A percentile compares a stretch with the other conserved stretches of the same genome.
phyloP scores from a whole-genome alignment of 768 basidiomycete genomes.

The Candolleomyces eurysporus region DNA sequence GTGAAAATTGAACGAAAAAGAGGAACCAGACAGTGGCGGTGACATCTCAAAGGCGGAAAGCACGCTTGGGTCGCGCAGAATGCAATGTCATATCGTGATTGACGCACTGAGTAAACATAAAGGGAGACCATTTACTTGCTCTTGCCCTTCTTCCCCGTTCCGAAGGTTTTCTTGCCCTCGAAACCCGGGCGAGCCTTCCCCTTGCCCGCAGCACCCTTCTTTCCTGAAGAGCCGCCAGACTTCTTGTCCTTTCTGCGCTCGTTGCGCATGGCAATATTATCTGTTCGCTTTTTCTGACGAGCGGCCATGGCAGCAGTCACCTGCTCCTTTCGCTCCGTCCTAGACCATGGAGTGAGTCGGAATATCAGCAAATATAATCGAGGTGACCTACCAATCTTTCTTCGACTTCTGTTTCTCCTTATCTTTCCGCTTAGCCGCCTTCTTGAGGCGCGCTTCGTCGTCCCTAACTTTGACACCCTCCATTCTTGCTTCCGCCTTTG shows the following conservation, averaged over 20 bases:
- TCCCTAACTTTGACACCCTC: conserved; percentile 92
- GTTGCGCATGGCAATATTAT: conserved; percentile 85
- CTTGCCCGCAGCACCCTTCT: conserved; percentile 25
- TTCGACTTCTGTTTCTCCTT: conserved; percentile 85
- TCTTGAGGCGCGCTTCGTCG: conserved; percentile 82
- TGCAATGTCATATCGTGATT: too few relatives aligned
- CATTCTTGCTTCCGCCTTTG: conserved; percentile 82
- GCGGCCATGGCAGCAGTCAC: conserved; percentile 73
- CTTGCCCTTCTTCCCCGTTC: conserved; percentile 46
- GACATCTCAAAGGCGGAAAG: too few relatives aligned
- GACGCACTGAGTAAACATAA: neutral
- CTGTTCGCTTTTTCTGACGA: conserved; percentile 84
- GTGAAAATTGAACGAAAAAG: too few relatives aligned
- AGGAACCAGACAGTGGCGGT: too few relatives aligned
- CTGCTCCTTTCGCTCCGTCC: conserved; percentile 87
- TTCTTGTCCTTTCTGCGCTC: conserved; percentile 72
- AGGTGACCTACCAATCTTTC: conserved; percentile 70
- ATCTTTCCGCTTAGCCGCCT: conserved; percentile 90
- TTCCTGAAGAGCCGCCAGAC: conserved; percentile 14
- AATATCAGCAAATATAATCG: conserved; percentile 3
- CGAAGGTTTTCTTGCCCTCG: conserved; percentile 74
- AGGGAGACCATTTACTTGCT: conserved; percentile 22
- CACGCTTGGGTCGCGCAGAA: too few relatives aligned
- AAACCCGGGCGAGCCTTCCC: conserved; percentile 78
- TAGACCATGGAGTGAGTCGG: conserved; percentile 26